These are phyloP conservation scores for Olyra latifolia DNA, from an alignment of 176 grass and related monocot genomes.

Conservation along the genomic window DNA sequence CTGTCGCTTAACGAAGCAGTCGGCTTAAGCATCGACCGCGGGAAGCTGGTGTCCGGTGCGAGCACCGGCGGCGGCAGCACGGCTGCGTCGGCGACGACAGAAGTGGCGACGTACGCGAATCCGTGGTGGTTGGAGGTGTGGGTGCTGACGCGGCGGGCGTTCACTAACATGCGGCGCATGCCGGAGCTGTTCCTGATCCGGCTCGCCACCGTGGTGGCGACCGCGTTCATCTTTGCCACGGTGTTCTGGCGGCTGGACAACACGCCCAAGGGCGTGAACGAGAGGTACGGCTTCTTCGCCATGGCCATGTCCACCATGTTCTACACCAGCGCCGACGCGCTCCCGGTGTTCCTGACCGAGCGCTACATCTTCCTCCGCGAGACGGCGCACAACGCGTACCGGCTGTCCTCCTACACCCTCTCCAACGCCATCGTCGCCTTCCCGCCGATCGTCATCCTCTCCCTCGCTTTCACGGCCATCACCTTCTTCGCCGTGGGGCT, in stretches of 20 bases:
- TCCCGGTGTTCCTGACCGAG: slow-evolving; percentile 80
- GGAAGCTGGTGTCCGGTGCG: slow-evolving; percentile 60
- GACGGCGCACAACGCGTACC: slow-evolving; percentile 78
- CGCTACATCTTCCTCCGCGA: slow-evolving; percentile 85
- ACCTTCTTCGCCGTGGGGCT: slow-evolving; percentile 76
- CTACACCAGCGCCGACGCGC: slow-evolving; percentile 74
- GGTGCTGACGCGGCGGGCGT: slow-evolving; percentile 58
- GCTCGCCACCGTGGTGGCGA: slow-evolving; percentile 56
- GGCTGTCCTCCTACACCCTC: slow-evolving; percentile 71
- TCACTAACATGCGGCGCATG: slow-evolving; percentile 69
- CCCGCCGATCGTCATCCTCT: slow-evolving; percentile 63
- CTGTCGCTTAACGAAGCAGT: slow-evolving; percentile 52
- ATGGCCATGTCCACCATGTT: slow-evolving; percentile 86
- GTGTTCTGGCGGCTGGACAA: slow-evolving; percentile 82
- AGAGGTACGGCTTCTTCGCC: slow-evolving; percentile 77
- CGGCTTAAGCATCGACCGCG: slow-evolving; percentile 46
- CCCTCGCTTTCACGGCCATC: slow-evolving; percentile 52
- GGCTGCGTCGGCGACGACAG: neutral
- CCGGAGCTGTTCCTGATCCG: slow-evolving; percentile 74
- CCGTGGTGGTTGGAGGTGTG: slow-evolving; percentile 75
- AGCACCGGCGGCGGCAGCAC: neutral
- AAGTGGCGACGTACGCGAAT: slow-evolving; percentile 66
- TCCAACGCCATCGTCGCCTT: slow-evolving; percentile 66
- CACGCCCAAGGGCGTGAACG: slow-evolving; percentile 62
- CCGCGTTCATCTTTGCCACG: slow-evolving; percentile 69